Percentiles rank a stretch among this genome's conserved stretches.
phyloP scores from a whole-genome alignment of 1,284 basidiomycete species.

The Fereydounia khargensis region DNA sequence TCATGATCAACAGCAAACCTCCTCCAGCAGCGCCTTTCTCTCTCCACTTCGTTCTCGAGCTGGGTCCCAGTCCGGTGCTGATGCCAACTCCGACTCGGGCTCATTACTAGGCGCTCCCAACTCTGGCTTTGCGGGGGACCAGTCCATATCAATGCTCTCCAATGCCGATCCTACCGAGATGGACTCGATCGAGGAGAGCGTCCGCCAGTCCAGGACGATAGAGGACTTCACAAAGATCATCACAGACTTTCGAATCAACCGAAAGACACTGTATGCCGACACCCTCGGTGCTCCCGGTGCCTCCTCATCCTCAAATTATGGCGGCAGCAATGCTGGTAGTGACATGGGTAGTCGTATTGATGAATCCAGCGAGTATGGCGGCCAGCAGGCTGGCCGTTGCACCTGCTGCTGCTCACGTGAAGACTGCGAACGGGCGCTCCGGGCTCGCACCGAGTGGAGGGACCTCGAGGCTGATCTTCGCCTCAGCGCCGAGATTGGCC shows the following conservation, averaged over 20 bases:
- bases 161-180: conserved; percentile 15
- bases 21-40: background rate
- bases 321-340: background rate
- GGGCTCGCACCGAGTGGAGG: conserved; percentile 48
- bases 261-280: conserved; percentile 26
- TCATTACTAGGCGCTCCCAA: background rate
- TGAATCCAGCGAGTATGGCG: background rate
- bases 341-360: background rate
- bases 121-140: conserved; percentile 1
- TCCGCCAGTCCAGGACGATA: conserved; percentile 42
- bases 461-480: conserved; percentile 53
- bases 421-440: conserved; percentile 38
- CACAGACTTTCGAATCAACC: conserved; percentile 43
- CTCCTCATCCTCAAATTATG: no score
- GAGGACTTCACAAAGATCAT: conserved; percentile 52
- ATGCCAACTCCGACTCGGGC: conserved; percentile 15
- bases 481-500: conserved; percentile 75
- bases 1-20: conserved; percentile 15
- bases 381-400: conserved; percentile 2
- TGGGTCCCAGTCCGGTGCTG: conserved; percentile 8
- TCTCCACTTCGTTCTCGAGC: conserved; percentile 14
- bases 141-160: conserved; percentile 29
- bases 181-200: conserved; percentile 42
- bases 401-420: conserved; percentile 49
- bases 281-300: conserved; percentile 18